Percentiles rank a stretch among this genome's conserved stretches.
Evolutionary conservation across 768 basidiomycete species (phyloP).

Genomic region (Mycena albidolilacea): DNA sequence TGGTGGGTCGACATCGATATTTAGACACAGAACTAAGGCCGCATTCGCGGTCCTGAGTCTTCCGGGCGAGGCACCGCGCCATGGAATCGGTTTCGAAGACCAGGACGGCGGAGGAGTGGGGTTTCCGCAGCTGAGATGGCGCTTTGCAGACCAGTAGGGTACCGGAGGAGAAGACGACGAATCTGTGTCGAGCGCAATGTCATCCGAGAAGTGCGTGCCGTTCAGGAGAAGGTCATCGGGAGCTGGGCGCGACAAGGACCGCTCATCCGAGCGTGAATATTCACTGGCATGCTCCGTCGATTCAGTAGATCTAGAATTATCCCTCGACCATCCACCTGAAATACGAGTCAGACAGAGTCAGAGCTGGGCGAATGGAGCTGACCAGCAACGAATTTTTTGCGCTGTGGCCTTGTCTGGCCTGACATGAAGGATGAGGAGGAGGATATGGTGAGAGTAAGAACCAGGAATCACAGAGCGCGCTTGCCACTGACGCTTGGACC

Average conservation of each 20-base stretch:
- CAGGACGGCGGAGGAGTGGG: conserved; percentile 79
- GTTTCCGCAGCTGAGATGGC: conserved; percentile 93
- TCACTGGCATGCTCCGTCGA: conserved; percentile 27
- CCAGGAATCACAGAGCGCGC: background rate
- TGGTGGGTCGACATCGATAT: conserved; percentile 98
- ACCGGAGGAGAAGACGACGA: conserved; percentile 66
- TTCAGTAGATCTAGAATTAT: conserved; percentile 21
- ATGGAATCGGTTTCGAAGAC: conserved; percentile 77
- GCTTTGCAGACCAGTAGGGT: conserved; percentile 90
- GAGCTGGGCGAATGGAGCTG: background rate
- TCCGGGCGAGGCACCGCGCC: conserved; percentile 85
- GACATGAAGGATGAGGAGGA: conserved; percentile 8
- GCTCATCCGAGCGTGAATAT: conserved; percentile 31
- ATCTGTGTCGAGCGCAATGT: conserved; percentile 44
- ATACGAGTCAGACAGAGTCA: conserved; percentile 4
- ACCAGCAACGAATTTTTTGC: conserved; percentile 32
- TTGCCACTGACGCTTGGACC: background rate
- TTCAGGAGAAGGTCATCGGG: conserved; percentile 37
- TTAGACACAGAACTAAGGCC: conserved; percentile 91
- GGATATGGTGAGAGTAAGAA: background rate
- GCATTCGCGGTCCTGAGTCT: conserved; percentile 95
- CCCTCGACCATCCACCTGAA: conserved; percentile 29
- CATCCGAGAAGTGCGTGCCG: conserved; percentile 38
- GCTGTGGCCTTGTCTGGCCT: conserved; percentile 21
- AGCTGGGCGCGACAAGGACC: conserved; percentile 24